Conservation (phyloP, 805 yeast species). For the Candida ortonii region DNA sequence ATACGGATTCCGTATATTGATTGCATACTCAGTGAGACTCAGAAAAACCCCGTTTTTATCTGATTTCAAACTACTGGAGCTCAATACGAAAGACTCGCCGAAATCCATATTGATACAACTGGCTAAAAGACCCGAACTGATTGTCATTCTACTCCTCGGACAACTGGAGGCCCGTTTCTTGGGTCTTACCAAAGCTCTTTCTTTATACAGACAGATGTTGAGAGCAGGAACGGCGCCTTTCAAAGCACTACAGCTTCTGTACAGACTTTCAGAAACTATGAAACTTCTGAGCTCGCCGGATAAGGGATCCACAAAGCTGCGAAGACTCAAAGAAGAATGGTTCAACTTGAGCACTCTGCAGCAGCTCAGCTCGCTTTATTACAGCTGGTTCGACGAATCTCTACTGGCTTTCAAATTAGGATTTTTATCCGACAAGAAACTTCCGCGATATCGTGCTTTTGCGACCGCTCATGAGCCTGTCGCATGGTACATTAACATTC, state of each 20-base stretch:
- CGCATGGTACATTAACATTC: slow-evolving; percentile 68
- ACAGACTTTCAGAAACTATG: slow-evolving; percentile 31
- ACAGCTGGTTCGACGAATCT: slow-evolving; percentile 64
- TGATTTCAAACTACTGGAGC: slow-evolving; percentile 10
- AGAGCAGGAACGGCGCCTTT: slow-evolving; percentile 72
- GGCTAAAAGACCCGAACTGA: slow-evolving; percentile 29
- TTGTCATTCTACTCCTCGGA: slow-evolving; percentile 36
- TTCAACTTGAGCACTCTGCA: slow-evolving; percentile 46
- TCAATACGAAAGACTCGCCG: slow-evolving; percentile 27
- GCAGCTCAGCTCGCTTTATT: slow-evolving; percentile 56
- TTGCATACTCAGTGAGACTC: slow-evolving; percentile 42
- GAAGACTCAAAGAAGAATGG: slow-evolving; percentile 30
- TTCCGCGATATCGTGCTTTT: slow-evolving; percentile 31
- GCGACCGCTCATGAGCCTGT: slow-evolving; percentile 58
- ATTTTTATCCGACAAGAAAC: slow-evolving; percentile 36
- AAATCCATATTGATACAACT: slow-evolving; percentile 25
- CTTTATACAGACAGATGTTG: slow-evolving; percentile 61
- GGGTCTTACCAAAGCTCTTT: slow-evolving; percentile 47
- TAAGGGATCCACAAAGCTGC: slow-evolving; percentile 18
- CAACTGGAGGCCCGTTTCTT: slow-evolving; percentile 39
- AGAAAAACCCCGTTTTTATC: slow-evolving; percentile 25
- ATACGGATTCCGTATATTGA: slow-evolving; percentile 53
- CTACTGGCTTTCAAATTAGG: slow-evolving; percentile 53
- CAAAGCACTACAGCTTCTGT: slow-evolving; percentile 40
- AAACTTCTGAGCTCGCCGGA: slow-evolving; percentile 10